A percentile compares a stretch with the other conserved stretches of the same genome.
Conservation (phyloP, 1,139 yeast genomes). For the Suhomyces chickasaworum region DNA sequence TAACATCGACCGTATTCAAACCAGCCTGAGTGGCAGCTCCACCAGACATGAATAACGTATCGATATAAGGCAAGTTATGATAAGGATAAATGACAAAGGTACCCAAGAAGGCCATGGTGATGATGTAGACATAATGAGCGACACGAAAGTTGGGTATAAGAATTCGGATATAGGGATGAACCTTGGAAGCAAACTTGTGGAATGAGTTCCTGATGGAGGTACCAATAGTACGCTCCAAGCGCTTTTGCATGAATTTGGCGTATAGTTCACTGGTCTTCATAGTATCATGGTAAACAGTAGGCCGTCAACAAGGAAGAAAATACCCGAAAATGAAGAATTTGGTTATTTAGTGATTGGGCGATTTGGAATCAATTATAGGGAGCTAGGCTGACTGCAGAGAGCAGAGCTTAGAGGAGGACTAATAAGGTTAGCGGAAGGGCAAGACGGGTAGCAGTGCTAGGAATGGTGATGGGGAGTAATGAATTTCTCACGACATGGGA, state of each 20-base stretch:
- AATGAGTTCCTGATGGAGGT: slow-evolving; percentile 27
- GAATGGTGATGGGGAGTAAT: background rate
- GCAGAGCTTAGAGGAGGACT: background rate
- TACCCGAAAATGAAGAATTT: no score
- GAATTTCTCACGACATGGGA: background rate
- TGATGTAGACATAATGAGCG: slow-evolving; percentile 72
- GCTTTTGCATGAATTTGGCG: slow-evolving; percentile 9
- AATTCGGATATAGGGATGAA: slow-evolving; percentile 50
- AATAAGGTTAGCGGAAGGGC: background rate
- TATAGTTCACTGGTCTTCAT: slow-evolving; percentile 8
- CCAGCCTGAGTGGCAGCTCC: slow-evolving; percentile 94
- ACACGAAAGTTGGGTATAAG: slow-evolving; percentile 75
- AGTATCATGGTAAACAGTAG: slow-evolving; percentile 8
- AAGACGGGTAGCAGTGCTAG: background rate
- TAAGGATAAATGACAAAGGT: slow-evolving; percentile 78
- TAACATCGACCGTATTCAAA: slow-evolving; percentile 72
- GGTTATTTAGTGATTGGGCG: background rate
- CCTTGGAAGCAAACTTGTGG: slow-evolving; percentile 24
- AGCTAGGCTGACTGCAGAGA: background rate
- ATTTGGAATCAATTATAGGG: background rate
- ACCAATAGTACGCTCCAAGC: slow-evolving; percentile 21
- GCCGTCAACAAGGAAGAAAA: background rate
- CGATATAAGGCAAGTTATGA: slow-evolving; percentile 68
- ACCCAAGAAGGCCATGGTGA: slow-evolving; percentile 56
- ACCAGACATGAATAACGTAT: slow-evolving; percentile 71